phyloP scores from a whole-genome alignment of 208 protist genomes.

The Wallacemonas sp. region DNA sequence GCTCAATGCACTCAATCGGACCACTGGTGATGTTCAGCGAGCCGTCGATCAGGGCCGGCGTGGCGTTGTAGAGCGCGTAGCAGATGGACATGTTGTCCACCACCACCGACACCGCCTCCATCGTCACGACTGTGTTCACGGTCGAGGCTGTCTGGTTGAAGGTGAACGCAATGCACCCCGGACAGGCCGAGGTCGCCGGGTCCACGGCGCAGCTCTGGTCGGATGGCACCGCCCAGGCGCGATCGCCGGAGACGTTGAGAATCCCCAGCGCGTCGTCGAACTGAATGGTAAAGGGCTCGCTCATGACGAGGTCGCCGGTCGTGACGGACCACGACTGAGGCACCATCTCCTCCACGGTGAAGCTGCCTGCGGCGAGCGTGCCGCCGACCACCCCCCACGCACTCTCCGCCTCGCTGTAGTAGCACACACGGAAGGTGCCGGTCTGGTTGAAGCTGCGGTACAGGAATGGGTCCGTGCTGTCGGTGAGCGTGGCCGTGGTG shows the following conservation, averaged over 20 bases:
- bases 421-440: slow-evolving; percentile 77
- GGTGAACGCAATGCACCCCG: slow-evolving; percentile 57
- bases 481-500: slow-evolving; percentile 55
- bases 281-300: slow-evolving; percentile 49
- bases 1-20: slow-evolving; percentile 64
- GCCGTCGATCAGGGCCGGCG: slow-evolving; percentile 54
- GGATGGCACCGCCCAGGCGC: slow-evolving; percentile 66
- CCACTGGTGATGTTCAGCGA: slow-evolving; percentile 47
- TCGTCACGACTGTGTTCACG: slow-evolving; percentile 42
- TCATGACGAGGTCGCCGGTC: slow-evolving; percentile 32
- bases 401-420: slow-evolving; percentile 68
- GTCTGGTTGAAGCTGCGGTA: slow-evolving; percentile 82
- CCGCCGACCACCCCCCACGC: slow-evolving; percentile 80
- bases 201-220: slow-evolving; percentile 58
- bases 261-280: slow-evolving; percentile 55
- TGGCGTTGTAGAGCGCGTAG: slow-evolving; percentile 70
- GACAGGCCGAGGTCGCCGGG: slow-evolving; percentile 35
- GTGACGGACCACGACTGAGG: slow-evolving; percentile 50
- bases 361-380: slow-evolving; percentile 37
- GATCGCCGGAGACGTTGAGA: slow-evolving; percentile 46
- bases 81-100: slow-evolving; percentile 74
- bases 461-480: slow-evolving; percentile 62
- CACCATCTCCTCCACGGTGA: slow-evolving; percentile 47
- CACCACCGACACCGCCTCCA: slow-evolving; percentile 33
- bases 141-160: slow-evolving; percentile 39